Conservation (phyloP, 768 basidiomycete species). For the Tylopilus rubrobrunneus region DNA sequence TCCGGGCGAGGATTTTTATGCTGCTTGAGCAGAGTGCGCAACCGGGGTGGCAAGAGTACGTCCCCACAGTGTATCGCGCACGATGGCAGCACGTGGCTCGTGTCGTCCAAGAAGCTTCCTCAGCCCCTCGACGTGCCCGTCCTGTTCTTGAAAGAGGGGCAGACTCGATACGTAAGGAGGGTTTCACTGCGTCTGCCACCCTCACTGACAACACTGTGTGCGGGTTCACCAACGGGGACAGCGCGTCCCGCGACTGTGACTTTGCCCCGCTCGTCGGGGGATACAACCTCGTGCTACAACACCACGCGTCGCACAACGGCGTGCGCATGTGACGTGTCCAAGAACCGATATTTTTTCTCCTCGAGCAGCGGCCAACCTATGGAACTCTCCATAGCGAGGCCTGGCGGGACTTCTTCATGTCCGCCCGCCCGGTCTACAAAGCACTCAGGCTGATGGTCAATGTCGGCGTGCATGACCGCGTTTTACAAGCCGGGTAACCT, state of each 20-base stretch:
- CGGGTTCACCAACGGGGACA: no score
- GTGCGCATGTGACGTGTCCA: slow-evolving; percentile 46
- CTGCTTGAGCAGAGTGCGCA: slow-evolving; percentile 38
- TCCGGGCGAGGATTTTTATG: slow-evolving; percentile 39
- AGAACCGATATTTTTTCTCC: slow-evolving; percentile 51
- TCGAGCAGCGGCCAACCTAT: slow-evolving; percentile 18
- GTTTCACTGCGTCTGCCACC: no score
- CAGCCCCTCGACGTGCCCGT: slow-evolving; percentile 33
- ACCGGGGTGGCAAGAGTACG: slow-evolving; percentile 35
- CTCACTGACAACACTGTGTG: no score
- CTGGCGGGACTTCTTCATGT: slow-evolving; percentile 48
- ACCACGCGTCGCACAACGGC: slow-evolving; percentile 41
- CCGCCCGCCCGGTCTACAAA: slow-evolving; percentile 45
- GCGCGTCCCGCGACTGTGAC: slow-evolving; percentile 37
- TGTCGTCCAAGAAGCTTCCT: slow-evolving; percentile 37
- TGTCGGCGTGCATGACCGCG: slow-evolving; percentile 50
- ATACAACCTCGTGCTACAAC: slow-evolving; percentile 44
- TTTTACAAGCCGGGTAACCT: slow-evolving; percentile 61
- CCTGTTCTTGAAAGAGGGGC: slow-evolving; percentile 40
- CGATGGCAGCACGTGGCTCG: slow-evolving; percentile 40
- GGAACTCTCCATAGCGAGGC: slow-evolving; percentile 38
- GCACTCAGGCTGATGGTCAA: slow-evolving; percentile 54
- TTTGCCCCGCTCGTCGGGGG: slow-evolving; percentile 42
- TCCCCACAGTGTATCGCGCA: slow-evolving; percentile 36
- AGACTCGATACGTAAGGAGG: no score